phyloP scores from a whole-genome alignment of 1,284 basidiomycete genomes.

The Irpex rosettiformis region DNA sequence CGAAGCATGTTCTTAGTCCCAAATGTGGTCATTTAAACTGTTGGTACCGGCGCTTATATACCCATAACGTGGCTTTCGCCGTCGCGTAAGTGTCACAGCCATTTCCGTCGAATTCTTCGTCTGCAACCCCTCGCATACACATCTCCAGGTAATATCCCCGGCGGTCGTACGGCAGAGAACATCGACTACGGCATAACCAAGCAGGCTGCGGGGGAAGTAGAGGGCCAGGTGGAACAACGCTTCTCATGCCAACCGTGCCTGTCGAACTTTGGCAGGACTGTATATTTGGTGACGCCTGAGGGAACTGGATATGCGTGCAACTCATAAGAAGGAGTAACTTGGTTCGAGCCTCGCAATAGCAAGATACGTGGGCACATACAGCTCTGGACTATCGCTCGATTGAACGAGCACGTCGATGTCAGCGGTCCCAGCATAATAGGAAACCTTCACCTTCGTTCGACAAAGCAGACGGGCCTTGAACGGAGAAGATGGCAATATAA shows the following conservation, averaged over 20 bases:
- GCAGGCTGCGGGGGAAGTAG: not conserved
- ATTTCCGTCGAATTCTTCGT: not conserved
- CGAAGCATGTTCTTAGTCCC: slow-evolving; percentile 11
- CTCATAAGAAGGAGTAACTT: no score
- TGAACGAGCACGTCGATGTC: no score
- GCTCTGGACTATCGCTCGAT: no score
- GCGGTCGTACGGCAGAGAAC: not conserved
- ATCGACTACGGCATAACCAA: not conserved
- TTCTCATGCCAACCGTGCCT: not conserved
- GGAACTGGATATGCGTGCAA: no score
- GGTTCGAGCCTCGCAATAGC: no score
- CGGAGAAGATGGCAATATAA: not conserved
- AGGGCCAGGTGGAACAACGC: not conserved
- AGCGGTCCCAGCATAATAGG: no score
- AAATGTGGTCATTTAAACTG: not conserved
- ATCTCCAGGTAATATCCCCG: not conserved
- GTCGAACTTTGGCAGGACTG: not conserved
- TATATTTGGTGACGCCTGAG: not conserved
- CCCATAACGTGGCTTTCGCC: not conserved
- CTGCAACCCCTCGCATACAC: not conserved
- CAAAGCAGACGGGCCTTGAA: not conserved
- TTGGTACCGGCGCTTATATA: not conserved
- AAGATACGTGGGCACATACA: no score
- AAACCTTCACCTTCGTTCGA: no score
- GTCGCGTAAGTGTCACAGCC: not conserved